A percentile compares a stretch with the other conserved stretches of the same genome.
Evolutionary conservation across 148 eudicot species (phyloP).

Genomic region (Amaranthus hypochondriacus): DNA sequence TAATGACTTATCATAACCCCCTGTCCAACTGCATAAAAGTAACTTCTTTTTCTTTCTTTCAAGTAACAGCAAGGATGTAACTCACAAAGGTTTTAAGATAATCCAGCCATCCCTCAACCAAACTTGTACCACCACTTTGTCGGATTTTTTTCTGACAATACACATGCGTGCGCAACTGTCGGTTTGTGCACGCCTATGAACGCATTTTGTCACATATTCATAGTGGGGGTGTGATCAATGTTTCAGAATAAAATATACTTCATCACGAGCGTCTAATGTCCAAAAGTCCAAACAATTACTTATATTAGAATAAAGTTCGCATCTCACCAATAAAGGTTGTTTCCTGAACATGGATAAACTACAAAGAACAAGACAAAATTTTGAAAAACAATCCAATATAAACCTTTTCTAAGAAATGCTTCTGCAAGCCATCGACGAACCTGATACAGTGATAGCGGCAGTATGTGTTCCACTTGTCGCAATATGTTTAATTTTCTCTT

Average conservation of each 20-base stretch:
- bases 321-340: background rate
- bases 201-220: background rate
- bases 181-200: background rate
- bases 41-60: background rate
- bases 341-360: background rate
- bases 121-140: background rate
- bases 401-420: background rate
- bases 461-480: slow-evolving; percentile 96
- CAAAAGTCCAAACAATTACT: background rate
- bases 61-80: too few species aligned
- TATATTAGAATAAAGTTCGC: background rate
- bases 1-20: background rate
- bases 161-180: background rate
- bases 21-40: background rate
- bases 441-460: slow-evolving; percentile 78
- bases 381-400: background rate
- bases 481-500: slow-evolving; percentile 54
- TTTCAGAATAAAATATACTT: background rate
- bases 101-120: background rate
- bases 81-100: background rate
- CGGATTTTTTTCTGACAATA: background rate
- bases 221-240: background rate
- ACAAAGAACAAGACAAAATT: background rate
- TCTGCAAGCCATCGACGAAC: slow-evolving; percentile 28
- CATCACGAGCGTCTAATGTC: background rate